Percentiles rank a stretch among this genome's conserved stretches.
These are phyloP conservation scores for Schrenkiella parvula DNA, from an alignment of 345 rosid species.

Conservation along the genomic window DNA sequence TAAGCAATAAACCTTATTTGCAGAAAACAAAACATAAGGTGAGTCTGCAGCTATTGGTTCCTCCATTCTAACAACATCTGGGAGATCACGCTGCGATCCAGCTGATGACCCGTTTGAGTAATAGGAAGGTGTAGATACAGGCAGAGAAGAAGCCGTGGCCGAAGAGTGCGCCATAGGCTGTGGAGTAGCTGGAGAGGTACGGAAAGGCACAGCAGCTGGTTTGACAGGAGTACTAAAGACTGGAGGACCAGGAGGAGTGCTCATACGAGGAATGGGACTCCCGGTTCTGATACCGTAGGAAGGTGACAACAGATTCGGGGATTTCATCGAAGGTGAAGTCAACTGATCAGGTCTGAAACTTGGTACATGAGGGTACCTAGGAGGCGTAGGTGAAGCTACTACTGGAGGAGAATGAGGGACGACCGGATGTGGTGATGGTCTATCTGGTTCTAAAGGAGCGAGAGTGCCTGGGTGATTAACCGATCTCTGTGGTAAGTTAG, in stretches of 20 bases:
- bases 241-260: slow-evolving; percentile 96
- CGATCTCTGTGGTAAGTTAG: slow-evolving; percentile 52
- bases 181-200: slow-evolving; percentile 85
- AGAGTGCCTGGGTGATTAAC: slow-evolving; percentile 42
- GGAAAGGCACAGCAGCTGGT: slow-evolving; percentile 94
- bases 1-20: slow-evolving; percentile 58
- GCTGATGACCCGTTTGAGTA: slow-evolving; percentile 66
- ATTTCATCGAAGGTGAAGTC: slow-evolving; percentile 49
- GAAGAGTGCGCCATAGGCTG: slow-evolving; percentile 86
- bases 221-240: slow-evolving; percentile 81
- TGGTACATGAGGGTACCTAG: slow-evolving; percentile 54
- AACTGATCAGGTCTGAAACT: slow-evolving; percentile 55
- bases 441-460: slow-evolving; percentile 40
- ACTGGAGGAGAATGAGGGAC: slow-evolving; percentile 44
- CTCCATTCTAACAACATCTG: slow-evolving; percentile 46
- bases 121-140: slow-evolving; percentile 73
- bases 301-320: slow-evolving; percentile 52
- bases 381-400: slow-evolving; percentile 44
- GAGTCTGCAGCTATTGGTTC: slow-evolving; percentile 48
- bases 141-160: slow-evolving; percentile 52
- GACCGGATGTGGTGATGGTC: slow-evolving; percentile 39
- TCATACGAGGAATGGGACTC: slow-evolving; percentile 65
- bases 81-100: slow-evolving; percentile 50
- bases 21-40: slow-evolving; percentile 68
- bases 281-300: slow-evolving; percentile 64